phyloP scores from a whole-genome alignment of 1,139 yeast genomes.

The Blastobotrys proliferans region DNA sequence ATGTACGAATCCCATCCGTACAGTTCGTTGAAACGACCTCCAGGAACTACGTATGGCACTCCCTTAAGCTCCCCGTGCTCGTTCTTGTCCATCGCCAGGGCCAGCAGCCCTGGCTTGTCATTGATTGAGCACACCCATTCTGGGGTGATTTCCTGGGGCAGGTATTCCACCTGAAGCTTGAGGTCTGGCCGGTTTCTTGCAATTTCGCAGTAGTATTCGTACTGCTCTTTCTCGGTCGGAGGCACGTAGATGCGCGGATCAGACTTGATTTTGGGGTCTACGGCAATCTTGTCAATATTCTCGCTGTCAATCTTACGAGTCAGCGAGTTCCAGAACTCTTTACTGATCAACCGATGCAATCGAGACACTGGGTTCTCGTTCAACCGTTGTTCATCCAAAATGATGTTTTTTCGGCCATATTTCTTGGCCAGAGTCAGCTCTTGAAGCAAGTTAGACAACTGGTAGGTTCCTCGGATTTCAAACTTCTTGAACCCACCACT shows the following conservation, averaged over 20 bases:
- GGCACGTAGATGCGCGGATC: slow-evolving; percentile 79
- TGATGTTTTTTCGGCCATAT: slow-evolving; percentile 70
- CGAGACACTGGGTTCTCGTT: slow-evolving; percentile 86
- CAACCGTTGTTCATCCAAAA: slow-evolving; percentile 76
- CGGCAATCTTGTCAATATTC: slow-evolving; percentile 62
- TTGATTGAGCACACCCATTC: slow-evolving; percentile 74
- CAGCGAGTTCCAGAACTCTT: slow-evolving; percentile 76
- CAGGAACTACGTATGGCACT: slow-evolving; percentile 92
- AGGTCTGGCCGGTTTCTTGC: slow-evolving; percentile 54
- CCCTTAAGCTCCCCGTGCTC: slow-evolving; percentile 52
- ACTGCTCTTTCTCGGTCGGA: slow-evolving; percentile 63
- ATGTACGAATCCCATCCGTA: slow-evolving; percentile 99
- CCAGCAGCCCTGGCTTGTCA: slow-evolving; percentile 79
- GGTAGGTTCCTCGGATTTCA: slow-evolving; percentile 83
- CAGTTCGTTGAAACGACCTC: slow-evolving; percentile 93
- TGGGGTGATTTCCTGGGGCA: slow-evolving; percentile 56
- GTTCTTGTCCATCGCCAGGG: slow-evolving; percentile 65
- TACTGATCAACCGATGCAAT: slow-evolving; percentile 66
- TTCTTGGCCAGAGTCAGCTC: slow-evolving; percentile 85
- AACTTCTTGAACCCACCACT: slow-evolving; percentile 73
- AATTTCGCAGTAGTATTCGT: slow-evolving; percentile 57
- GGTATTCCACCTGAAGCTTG: slow-evolving; percentile 68
- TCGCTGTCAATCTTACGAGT: slow-evolving; percentile 69
- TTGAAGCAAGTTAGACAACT: slow-evolving; percentile 82
- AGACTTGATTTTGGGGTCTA: slow-evolving; percentile 67